Percentiles rank a stretch among this genome's conserved stretches.
Evolutionary conservation across 2,329 filamentous ascomycete genomes (phyloP).

Genomic region (Cladorrhinum sp.): DNA sequence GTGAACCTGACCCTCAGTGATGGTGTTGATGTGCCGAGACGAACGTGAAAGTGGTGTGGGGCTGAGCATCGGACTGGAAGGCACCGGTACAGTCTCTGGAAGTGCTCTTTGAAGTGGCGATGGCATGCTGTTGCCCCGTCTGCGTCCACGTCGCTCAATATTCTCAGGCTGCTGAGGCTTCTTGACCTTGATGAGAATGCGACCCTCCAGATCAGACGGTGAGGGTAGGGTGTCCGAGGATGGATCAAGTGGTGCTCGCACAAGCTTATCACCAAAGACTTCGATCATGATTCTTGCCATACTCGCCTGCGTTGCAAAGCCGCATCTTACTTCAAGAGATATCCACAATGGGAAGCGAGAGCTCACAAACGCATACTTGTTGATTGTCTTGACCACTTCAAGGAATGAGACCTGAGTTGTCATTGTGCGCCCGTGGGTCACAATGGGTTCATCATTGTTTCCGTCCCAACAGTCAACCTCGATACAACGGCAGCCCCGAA

Average conservation of each 20-base stretch:
- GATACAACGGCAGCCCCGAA: constrained; percentile 87
- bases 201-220: constrained; percentile 78
- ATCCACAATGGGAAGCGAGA: constrained; percentile 90
- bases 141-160: constrained; percentile 46
- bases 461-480: constrained; percentile 99
- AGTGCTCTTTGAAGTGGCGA: constrained; percentile 69
- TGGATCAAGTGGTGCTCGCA: constrained; percentile 70
- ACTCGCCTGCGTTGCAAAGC: constrained; percentile 70
- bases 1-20: constrained; percentile 55
- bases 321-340: constrained; percentile 94
- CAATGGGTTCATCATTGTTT: constrained; percentile 77
- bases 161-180: constrained; percentile 58
- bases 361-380: constrained; percentile 87
- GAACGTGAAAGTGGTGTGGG: constrained; percentile 49
- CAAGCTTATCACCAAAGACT: constrained; percentile 74
- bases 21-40: constrained; percentile 56
- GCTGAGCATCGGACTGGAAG: constrained; percentile 52
- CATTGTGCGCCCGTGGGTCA: constrained; percentile 86
- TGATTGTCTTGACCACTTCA: constrained; percentile 89
- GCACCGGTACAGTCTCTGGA: constrained; percentile 56
- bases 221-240: constrained; percentile 70
- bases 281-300: constrained; percentile 91
- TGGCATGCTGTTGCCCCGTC: constrained; percentile 68
- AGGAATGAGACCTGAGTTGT: constrained; percentile 86
- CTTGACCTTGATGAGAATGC: constrained; percentile 93